A percentile compares a stretch with the other conserved stretches of the same genome.
phyloP scores from a whole-genome alignment of 768 basidiomycete genomes.

The Candolleomyces eurysporus region DNA sequence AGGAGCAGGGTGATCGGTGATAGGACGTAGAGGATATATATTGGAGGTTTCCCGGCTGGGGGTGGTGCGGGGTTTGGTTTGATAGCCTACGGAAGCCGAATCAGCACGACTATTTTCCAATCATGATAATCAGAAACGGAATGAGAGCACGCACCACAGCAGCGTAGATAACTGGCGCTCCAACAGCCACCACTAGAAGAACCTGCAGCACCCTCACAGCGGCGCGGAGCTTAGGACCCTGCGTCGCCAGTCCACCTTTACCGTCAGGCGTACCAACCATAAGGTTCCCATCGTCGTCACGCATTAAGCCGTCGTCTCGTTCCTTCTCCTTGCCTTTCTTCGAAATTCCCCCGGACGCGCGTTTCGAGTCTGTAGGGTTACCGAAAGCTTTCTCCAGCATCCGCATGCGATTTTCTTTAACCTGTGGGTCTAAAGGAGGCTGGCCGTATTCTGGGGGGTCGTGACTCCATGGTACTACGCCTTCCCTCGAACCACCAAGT shows the following conservation, averaged over 20 bases:
- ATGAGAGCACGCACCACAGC: constrained; percentile 47
- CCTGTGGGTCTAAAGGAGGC: constrained; percentile 39
- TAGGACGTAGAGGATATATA: constrained; percentile 56
- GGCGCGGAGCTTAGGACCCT: constrained; percentile 60
- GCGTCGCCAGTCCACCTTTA: constrained; percentile 58
- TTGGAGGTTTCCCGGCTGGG: constrained; percentile 48
- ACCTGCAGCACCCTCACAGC: constrained; percentile 47
- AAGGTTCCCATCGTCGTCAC: constrained; percentile 46
- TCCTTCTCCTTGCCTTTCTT: constrained; percentile 17
- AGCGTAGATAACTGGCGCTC: constrained; percentile 58
- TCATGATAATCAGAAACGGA: not conserved
- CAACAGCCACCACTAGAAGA: constrained; percentile 49
- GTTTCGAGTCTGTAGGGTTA: constrained; percentile 21
- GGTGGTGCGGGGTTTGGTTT: constrained; percentile 58
- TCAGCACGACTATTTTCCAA: too few species aligned
- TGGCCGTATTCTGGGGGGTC: constrained; percentile 44
- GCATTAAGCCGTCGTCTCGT: constrained; percentile 26
- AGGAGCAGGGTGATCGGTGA: constrained; percentile 52
- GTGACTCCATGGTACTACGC: constrained; percentile 37
- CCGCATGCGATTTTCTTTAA: constrained; percentile 66
- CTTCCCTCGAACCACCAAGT: constrained; percentile 21
- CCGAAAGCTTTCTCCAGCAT: constrained; percentile 74
- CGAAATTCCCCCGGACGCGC: constrained; percentile 8
- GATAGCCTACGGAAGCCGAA: constrained; percentile 38
- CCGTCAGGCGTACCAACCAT: constrained; percentile 57